Conservation (phyloP, 441 rosid genomes). For the Gossypium armourianum region DNA sequence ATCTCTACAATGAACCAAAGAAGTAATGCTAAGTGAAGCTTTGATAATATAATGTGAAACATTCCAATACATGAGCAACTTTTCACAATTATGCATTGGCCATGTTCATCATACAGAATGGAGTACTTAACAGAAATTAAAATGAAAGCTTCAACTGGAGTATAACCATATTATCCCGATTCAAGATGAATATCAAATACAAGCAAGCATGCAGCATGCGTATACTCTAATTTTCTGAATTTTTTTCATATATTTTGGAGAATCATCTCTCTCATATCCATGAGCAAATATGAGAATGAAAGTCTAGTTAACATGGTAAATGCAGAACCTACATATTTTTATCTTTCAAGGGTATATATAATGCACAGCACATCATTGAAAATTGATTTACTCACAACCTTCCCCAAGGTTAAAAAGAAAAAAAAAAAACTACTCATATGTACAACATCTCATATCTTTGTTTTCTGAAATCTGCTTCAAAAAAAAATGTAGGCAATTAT, state of each 20-base stretch:
- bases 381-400: constrained; percentile 15
- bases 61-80: background rate
- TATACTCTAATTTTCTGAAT: background rate
- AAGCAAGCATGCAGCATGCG: background rate
- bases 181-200: background rate
- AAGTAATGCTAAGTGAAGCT: background rate
- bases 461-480: background rate
- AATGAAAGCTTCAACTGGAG: background rate
- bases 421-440: constrained; percentile 23
- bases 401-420: constrained; percentile 8
- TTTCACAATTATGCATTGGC: background rate
- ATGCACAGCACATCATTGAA: constrained; percentile 10
- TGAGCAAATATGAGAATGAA: background rate
- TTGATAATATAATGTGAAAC: background rate
- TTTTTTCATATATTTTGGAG: background rate
- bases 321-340: constrained; percentile 8
- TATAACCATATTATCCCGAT: background rate
- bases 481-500: constrained; percentile 15
- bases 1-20: background rate
- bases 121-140: background rate
- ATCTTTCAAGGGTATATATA: constrained; percentile 4
- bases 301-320: background rate
- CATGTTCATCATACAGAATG: background rate
- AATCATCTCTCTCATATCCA: background rate
- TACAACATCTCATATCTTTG: constrained; percentile 23